phyloP scores from a whole-genome alignment of 1,284 basidiomycete species.

The Boletus smithii region DNA sequence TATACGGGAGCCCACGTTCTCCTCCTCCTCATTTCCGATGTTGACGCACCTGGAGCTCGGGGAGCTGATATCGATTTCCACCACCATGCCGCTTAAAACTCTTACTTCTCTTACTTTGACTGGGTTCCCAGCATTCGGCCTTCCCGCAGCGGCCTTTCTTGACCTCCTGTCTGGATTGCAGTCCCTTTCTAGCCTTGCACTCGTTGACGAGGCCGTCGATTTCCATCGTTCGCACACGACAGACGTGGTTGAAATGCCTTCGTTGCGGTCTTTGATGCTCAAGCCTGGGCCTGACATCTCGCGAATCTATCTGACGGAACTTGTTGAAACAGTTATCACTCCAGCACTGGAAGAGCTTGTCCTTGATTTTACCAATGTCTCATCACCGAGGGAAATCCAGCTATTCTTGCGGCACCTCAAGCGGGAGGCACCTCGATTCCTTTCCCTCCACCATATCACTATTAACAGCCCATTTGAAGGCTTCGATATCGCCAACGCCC shows the following conservation, averaged over 20 bases:
- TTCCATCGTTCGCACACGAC: slow-evolving; percentile 19
- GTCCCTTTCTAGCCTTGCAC: slow-evolving; percentile 23
- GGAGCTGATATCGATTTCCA: slow-evolving; percentile 16
- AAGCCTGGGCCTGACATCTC: slow-evolving; percentile 32
- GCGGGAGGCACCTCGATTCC: slow-evolving; percentile 27
- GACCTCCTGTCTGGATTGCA: slow-evolving; percentile 22
- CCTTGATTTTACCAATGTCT: slow-evolving; percentile 26
- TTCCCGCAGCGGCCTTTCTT: slow-evolving; percentile 23
- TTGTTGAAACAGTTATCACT: slow-evolving; percentile 24
- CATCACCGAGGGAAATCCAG: slow-evolving; percentile 30
- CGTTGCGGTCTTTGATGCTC: slow-evolving; percentile 21
- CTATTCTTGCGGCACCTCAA: slow-evolving; percentile 30
- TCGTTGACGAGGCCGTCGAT: slow-evolving; percentile 31
- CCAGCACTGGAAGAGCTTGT: slow-evolving; percentile 25
- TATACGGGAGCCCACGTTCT: slow-evolving; percentile 16
- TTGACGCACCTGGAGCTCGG: slow-evolving; percentile 26
- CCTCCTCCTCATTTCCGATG: slow-evolving; percentile 23
- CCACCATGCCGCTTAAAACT: slow-evolving; percentile 16
- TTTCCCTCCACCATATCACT: slow-evolving; percentile 19
- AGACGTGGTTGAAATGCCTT: slow-evolving; percentile 17
- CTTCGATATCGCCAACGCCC: slow-evolving; percentile 24
- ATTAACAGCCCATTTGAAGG: slow-evolving; percentile 28
- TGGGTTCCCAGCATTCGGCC: slow-evolving; percentile 25
- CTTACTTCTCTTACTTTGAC: slow-evolving; percentile 27
- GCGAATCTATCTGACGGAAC: slow-evolving; percentile 25